These are phyloP conservation scores for Metschnikowia continentalis DNA, from an alignment of 805 yeast species.

Conservation along the genomic window DNA sequence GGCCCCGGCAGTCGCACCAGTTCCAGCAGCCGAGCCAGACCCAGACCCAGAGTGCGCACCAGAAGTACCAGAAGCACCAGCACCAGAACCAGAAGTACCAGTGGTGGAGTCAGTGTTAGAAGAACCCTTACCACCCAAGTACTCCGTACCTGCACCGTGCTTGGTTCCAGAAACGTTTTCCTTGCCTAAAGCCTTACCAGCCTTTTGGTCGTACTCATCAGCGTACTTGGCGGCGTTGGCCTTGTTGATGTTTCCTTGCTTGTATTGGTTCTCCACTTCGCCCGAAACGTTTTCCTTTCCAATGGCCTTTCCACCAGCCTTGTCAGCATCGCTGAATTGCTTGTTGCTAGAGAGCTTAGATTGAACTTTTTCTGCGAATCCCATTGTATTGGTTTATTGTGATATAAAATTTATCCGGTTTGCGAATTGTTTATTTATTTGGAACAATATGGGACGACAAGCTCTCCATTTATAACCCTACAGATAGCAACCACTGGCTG, in stretches of 20 bases:
- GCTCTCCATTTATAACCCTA: background rate
- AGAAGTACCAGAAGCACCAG: conserved; percentile 4
- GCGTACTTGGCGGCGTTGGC: conserved; percentile 29
- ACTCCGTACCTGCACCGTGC: conserved; percentile 27
- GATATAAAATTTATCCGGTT: background rate
- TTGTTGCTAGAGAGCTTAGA: conserved; percentile 26
- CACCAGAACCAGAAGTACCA: background rate
- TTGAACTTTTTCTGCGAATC: conserved; percentile 34
- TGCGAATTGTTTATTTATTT: background rate
- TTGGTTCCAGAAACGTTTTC: conserved; percentile 20
- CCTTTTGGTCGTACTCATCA: conserved; percentile 25
- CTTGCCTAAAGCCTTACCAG: conserved; percentile 14
- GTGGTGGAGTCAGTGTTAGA: background rate
- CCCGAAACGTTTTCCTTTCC: conserved; percentile 28
- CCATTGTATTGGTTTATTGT: conserved; percentile 22
- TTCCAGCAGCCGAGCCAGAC: conserved; percentile 5
- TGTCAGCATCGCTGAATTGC: conserved; percentile 25
- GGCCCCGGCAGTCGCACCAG: background rate
- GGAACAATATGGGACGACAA: background rate
- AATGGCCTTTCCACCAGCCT: conserved; percentile 27
- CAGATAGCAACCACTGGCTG: conserved; percentile 3
- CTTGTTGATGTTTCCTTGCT: conserved; percentile 27
- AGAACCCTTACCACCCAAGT: conserved; percentile 14
- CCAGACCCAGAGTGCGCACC: conserved; percentile 5
- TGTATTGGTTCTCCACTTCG: conserved; percentile 26